Evolutionary conservation across 2,329 filamentous ascomycete species (phyloP).

Genomic region (Fusarium sp.): DNA sequence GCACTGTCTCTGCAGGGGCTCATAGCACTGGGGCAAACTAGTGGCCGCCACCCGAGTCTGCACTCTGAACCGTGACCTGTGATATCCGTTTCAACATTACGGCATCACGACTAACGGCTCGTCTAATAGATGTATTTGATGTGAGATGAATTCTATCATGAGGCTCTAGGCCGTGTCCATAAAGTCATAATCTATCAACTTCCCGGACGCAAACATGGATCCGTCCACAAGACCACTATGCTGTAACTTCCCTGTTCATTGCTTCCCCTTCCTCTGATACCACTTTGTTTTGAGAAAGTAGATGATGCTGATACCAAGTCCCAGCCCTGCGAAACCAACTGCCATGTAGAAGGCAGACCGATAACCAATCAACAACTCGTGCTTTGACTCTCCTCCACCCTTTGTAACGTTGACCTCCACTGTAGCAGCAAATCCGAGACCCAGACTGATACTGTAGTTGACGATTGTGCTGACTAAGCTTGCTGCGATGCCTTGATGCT

Average conservation of each 20-base stretch:
- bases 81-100: rapidly evolving
- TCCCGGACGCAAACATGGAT: not conserved
- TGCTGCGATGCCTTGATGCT: constrained; percentile 58
- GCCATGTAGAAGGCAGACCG: constrained; percentile 26
- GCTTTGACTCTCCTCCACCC: constrained; percentile 31
- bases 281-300: constrained; percentile 28
- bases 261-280: not conserved
- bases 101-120: rapidly evolving
- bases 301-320: constrained; percentile 14
- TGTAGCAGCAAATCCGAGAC: constrained; percentile 72
- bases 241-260: not conserved
- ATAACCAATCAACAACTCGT: constrained; percentile 18
- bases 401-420: constrained; percentile 58
- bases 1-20: too few relatives aligned
- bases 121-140: not conserved
- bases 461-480: constrained; percentile 71
- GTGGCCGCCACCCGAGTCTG: not conserved
- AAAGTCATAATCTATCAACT: not conserved
- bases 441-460: constrained; percentile 74
- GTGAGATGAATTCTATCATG: not conserved
- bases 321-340: constrained; percentile 20
- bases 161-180: not conserved
- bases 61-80: too few relatives aligned
- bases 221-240: rapidly evolving
- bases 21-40: not conserved